Evolutionary conservation across 768 basidiomycete genomes (phyloP).

Genomic region (Hygrophorus russula): DNA sequence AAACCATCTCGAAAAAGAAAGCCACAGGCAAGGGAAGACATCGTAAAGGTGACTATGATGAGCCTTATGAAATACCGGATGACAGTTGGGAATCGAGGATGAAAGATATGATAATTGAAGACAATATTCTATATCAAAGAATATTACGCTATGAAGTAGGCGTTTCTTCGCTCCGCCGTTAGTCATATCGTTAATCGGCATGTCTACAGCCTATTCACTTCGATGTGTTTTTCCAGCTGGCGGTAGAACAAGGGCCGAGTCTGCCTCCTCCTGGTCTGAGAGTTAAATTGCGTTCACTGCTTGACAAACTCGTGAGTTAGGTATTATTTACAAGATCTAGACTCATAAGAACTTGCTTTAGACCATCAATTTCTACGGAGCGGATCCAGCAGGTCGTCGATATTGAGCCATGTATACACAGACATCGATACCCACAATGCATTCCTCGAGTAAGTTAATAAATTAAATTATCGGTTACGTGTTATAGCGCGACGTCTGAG

Average conservation of each 20-base stretch:
- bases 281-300: conserved; percentile 31
- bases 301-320: conserved; percentile 43
- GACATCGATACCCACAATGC: too few relatives aligned
- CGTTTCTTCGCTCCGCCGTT: not conserved
- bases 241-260: conserved; percentile 17
- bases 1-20: conserved; percentile 5
- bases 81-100: conserved; percentile 32
- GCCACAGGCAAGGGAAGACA: not conserved
- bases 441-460: too few relatives aligned
- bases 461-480: too few relatives aligned
- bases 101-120: conserved; percentile 28
- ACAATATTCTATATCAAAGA: conserved; percentile 38
- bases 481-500: conserved; percentile 52
- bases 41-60: conserved; percentile 1
- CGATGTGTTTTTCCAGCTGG: conserved; percentile 37
- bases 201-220: conserved; percentile 45
- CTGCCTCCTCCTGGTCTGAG: conserved; percentile 21
- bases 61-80: conserved; percentile 17
- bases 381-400: not conserved
- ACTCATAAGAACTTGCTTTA: conserved; percentile 12
- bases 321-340: not conserved
- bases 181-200: not conserved
- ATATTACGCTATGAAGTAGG: conserved; percentile 59
- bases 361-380: conserved; percentile 45
- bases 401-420: too few relatives aligned